Evolutionary conservation across 352 stramenopile genomes (phyloP), one percentile per base, ranked within the genome.

Genomic region (Globisporangium mamillatum): DNA sequence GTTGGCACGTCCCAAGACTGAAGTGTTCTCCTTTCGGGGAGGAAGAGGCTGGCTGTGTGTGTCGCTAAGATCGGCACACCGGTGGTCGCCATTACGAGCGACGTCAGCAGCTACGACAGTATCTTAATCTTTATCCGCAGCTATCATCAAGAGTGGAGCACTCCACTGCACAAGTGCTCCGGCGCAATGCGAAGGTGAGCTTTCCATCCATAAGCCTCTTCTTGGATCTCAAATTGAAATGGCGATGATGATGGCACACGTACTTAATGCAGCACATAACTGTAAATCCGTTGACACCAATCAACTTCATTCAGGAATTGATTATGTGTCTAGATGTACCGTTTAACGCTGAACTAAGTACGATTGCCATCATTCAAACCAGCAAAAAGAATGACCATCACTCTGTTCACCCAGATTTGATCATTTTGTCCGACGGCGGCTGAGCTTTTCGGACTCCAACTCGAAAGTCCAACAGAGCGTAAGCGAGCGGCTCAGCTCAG

Each of bases 401-500:
- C 24, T 58, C 9, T 55, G 48, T 4, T n/a, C 4, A 25, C 46
- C 18, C 1, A 18, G 5, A 50, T 32, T 32, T 32, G 4, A 32
- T n/a, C 16, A 36, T 36, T 57, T 58, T 58, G 53, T 58, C 53
- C 53, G 53, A 58, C 53, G 53, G 53, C 53, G 53, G 22, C 22
- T 32, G 1, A 34, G 24, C 24, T 36, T 58, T 20, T n/a, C 12
- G 38, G 41, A 50, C 41, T 50, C 41, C 41, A n/a, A 4, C 22
- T 9, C 16, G 41, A 20, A 10, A 50, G 41, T 50, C 41, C 41
- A 50, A 16, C 16, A 18, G 8, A 16, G 16, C 41, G 16, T 50
- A 50, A 50, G 16, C 41, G 4, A 50, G 14, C 41, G 22, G 16
- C 41, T 50, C 41, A 12, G 36, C 36, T 44, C 38, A 46, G 38